Percentiles rank a stretch among this genome's conserved stretches.
phyloP scores from a whole-genome alignment of 768 basidiomycete species.

The Sporobolomyces phaffii region DNA sequence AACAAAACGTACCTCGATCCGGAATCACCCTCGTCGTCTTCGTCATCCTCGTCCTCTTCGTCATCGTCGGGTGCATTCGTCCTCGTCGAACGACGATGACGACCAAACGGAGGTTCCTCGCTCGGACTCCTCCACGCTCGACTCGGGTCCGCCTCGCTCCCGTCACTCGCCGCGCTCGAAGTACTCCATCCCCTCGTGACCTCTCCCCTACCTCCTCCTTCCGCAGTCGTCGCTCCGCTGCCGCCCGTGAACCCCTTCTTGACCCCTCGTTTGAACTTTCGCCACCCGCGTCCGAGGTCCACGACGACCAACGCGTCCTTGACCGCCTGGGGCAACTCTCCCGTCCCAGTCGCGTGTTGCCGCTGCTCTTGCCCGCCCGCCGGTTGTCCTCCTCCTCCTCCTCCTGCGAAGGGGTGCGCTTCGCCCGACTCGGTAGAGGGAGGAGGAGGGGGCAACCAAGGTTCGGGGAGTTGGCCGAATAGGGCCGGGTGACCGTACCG shows the following conservation, averaged over 20 bases:
- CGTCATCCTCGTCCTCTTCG: too few relatives aligned
- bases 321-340: conserved; percentile 27
- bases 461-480: conserved; percentile 83
- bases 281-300: conserved; percentile 68
- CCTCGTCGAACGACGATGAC: too few relatives aligned
- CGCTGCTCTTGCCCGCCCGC: too few relatives aligned
- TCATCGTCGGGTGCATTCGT: too few relatives aligned
- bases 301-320: conserved; percentile 63
- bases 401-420: too few relatives aligned
- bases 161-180: background rate
- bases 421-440: background rate
- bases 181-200: background rate
- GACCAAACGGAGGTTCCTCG: conserved; percentile 10
- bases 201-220: background rate
- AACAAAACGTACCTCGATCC: too few relatives aligned
- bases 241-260: conserved; percentile 9
- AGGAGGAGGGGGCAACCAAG: conserved; percentile 76
- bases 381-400: too few relatives aligned
- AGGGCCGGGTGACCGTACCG: conserved; percentile 93
- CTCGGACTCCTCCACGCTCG: conserved; percentile 33
- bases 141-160: conserved; percentile 24
- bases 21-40: too few relatives aligned
- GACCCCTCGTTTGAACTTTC: conserved; percentile 47
- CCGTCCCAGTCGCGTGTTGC: too few relatives aligned
- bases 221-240: background rate